Evolutionary conservation across 2,329 filamentous ascomycete genomes (phyloP).

Genomic region (Leptographium lundbergii): DNA sequence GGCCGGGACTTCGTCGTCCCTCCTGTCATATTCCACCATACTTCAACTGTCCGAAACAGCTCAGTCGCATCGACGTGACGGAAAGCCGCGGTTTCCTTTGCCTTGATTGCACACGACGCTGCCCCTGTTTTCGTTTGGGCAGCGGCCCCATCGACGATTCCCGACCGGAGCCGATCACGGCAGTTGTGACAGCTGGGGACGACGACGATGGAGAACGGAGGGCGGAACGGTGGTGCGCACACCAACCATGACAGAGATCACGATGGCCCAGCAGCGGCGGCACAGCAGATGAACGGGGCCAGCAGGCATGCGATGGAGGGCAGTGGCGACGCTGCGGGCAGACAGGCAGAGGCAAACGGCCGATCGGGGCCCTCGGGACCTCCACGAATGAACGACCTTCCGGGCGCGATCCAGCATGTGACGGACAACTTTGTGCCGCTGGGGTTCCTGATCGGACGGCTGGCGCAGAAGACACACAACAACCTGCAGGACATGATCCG

Average conservation of each 20-base stretch:
- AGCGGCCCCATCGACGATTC: background rate
- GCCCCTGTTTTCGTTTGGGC: background rate
- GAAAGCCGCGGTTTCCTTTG: background rate
- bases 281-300: background rate
- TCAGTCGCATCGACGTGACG: background rate
- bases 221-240: constrained; percentile 35
- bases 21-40: too few relatives aligned
- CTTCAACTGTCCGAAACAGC: too few relatives aligned
- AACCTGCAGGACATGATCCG: constrained; percentile 58
- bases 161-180: background rate
- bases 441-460: constrained; percentile 59
- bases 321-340: background rate
- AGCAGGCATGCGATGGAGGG: background rate
- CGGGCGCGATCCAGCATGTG: constrained; percentile 56
- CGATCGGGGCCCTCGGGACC: constrained; percentile 8
- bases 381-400: constrained; percentile 39
- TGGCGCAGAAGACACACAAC: constrained; percentile 75
- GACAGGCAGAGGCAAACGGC: background rate
- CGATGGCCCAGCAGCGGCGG: constrained; percentile 11
- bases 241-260: constrained; percentile 42
- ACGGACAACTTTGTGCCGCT: constrained; percentile 66
- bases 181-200: background rate
- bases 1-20: too few relatives aligned
- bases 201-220: constrained; percentile 24
- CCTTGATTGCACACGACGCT: background rate